phyloP scores from a whole-genome alignment of 306 rosid genomes.

The Cucumis hystrix region DNA sequence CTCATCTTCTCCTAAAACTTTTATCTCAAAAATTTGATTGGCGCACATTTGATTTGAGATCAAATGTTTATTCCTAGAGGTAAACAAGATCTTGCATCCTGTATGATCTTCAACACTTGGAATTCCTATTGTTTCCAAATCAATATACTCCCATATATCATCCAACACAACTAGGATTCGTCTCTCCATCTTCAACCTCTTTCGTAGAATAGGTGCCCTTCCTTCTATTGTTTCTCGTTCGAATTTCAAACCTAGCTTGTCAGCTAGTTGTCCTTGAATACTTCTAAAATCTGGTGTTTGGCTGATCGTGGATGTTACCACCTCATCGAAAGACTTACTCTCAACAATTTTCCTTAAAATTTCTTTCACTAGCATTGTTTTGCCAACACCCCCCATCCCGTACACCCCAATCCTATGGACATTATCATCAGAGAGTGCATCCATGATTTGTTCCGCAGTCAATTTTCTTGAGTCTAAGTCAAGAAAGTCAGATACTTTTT shows the following conservation, averaged over 20 bases:
- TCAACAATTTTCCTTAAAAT: background rate
- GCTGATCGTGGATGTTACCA: background rate
- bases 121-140: conserved; percentile 15
- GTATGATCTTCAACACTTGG: background rate
- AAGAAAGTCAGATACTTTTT: background rate
- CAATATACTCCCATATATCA: conserved; percentile 21
- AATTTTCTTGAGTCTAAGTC: conserved; percentile 2
- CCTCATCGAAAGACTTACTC: background rate
- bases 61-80: conserved; percentile 15
- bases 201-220: background rate
- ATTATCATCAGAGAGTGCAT: background rate
- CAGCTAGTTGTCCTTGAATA: background rate
- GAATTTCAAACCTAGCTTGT: background rate
- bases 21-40: background rate
- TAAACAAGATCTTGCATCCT: conserved; percentile 19
- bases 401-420: background rate
- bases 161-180: conserved; percentile 20
- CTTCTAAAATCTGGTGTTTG: background rate
- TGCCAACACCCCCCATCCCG: conserved; percentile 12
- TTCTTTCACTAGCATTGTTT: conserved; percentile 9
- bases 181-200: background rate
- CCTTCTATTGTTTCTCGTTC: background rate
- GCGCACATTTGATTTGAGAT: conserved; percentile 3
- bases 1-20: background rate
- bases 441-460: background rate